Conservation (phyloP, 495 filamentous ascomycete species). For the Daldinia loculata region DNA sequence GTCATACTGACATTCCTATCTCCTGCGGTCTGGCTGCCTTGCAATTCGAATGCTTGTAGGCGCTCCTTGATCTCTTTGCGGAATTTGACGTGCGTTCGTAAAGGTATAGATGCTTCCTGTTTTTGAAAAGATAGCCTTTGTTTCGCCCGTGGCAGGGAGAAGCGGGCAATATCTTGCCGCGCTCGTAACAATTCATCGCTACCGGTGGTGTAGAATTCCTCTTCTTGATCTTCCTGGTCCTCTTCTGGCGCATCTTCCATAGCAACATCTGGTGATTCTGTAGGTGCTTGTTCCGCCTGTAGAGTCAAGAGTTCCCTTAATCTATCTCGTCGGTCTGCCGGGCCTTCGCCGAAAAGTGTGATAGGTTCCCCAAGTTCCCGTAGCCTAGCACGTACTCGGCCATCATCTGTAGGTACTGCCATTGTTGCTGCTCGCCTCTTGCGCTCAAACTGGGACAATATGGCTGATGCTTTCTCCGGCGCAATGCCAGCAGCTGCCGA, state of each 20-base stretch:
- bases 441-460: conserved; percentile 88
- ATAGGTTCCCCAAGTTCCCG: conserved; percentile 90
- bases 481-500: conserved; percentile 75
- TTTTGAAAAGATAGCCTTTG: conserved; percentile 77
- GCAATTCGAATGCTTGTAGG: conserved; percentile 82
- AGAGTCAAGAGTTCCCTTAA: conserved; percentile 71
- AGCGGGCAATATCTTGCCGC: conserved; percentile 81
- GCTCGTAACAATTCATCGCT: conserved; percentile 76
- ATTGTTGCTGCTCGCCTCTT: conserved; percentile 89
- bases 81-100: conserved; percentile 89
- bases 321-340: conserved; percentile 84
- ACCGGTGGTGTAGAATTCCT: conserved; percentile 95
- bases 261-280: conserved; percentile 69
- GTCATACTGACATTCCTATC: conserved; percentile 90
- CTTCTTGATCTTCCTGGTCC: conserved; percentile 77
- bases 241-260: conserved; percentile 71
- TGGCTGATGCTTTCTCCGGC: conserved; percentile 87
- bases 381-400: conserved; percentile 78
- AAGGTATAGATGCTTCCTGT: conserved; percentile 78
- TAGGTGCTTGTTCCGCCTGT: conserved; percentile 62
- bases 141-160: conserved; percentile 84
- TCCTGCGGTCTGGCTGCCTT: conserved; percentile 90
- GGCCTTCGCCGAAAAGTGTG: conserved; percentile 94
- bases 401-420: conserved; percentile 95
- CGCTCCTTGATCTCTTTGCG: conserved; percentile 88